phyloP scores from a whole-genome alignment of 2,329 filamentous ascomycete species.

The Aureobasidium pullulans region DNA sequence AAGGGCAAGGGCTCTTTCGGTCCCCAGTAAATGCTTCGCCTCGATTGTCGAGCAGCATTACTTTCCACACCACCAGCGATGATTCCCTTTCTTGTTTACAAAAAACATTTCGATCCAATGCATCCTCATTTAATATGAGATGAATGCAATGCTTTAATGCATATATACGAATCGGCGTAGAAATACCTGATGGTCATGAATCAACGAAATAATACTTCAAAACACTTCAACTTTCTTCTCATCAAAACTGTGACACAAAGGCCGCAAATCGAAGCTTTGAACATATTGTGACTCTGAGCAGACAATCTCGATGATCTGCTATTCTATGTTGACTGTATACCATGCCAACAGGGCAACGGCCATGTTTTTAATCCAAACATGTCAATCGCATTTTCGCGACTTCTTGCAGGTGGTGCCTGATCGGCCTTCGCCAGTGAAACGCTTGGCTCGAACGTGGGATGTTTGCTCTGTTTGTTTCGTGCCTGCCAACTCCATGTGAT shows the following conservation, averaged over 20 bases:
- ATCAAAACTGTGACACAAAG: background rate
- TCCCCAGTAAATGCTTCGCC: slow-evolving; percentile 21
- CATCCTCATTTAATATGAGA: slow-evolving; percentile 9
- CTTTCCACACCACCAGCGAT: background rate
- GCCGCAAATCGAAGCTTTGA: background rate
- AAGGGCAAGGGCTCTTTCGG: slow-evolving; percentile 50
- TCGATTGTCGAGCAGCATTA: background rate
- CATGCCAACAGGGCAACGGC: background rate
- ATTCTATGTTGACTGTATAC: no score
- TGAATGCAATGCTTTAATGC: slow-evolving; percentile 6
- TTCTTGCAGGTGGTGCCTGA: background rate
- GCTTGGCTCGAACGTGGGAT: slow-evolving; percentile 1
- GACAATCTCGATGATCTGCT: no score
- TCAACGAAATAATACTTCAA: slow-evolving; percentile 9
- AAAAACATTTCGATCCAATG: slow-evolving; percentile 9
- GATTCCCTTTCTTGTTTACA: slow-evolving; percentile 10
- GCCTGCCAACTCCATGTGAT: slow-evolving; percentile 7
- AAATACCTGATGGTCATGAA: slow-evolving; percentile 15
- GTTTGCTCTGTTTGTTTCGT: slow-evolving; percentile 11
- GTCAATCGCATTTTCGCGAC: background rate
- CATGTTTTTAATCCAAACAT: background rate
- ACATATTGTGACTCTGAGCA: background rate
- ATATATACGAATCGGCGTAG: slow-evolving; percentile 12
- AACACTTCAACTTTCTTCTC: background rate
- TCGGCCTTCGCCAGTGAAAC: background rate